Conservation (phyloP, 2,329 filamentous ascomycete species). For the Pseudogymnoascus sp. region DNA sequence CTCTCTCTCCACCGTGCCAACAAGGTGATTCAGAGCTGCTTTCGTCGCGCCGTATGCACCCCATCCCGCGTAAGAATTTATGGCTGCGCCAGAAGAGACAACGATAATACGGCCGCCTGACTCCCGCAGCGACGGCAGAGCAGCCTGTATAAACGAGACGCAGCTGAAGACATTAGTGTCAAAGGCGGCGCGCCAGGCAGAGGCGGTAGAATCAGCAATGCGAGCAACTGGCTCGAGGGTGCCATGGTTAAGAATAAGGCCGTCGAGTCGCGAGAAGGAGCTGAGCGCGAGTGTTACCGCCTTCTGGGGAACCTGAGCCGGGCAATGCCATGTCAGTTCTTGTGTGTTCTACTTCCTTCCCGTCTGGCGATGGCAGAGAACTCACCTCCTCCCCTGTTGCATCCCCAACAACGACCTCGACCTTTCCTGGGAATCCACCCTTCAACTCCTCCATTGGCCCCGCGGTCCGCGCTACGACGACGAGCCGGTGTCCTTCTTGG, state of each 20-base stretch:
- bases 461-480: conserved; percentile 48
- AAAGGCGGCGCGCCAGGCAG: conserved; percentile 69
- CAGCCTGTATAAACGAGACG: conserved; percentile 63
- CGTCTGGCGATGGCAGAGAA: neutral
- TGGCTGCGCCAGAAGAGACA: conserved; percentile 70
- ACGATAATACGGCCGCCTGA: conserved; percentile 66
- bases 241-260: conserved; percentile 83
- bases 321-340: neutral
- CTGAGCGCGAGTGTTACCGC: conserved; percentile 58
- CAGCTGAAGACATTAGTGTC: conserved; percentile 84
- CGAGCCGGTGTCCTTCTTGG: conserved; percentile 45
- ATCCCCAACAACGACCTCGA: conserved; percentile 50
- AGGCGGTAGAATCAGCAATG: conserved; percentile 57
- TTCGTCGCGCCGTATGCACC: conserved; percentile 76
- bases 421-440: conserved; percentile 42
- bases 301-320: conserved; percentile 42
- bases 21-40: conserved; percentile 74
- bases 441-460: conserved; percentile 44
- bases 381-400: neutral
- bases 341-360: neutral
- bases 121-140: conserved; percentile 59
- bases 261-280: conserved; percentile 67
- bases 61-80: conserved; percentile 61
- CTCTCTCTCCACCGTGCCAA: conserved; percentile 63
- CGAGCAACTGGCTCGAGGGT: conserved; percentile 66